Conservation (phyloP, 805 yeast species). For the Cyberlindnera americana region DNA sequence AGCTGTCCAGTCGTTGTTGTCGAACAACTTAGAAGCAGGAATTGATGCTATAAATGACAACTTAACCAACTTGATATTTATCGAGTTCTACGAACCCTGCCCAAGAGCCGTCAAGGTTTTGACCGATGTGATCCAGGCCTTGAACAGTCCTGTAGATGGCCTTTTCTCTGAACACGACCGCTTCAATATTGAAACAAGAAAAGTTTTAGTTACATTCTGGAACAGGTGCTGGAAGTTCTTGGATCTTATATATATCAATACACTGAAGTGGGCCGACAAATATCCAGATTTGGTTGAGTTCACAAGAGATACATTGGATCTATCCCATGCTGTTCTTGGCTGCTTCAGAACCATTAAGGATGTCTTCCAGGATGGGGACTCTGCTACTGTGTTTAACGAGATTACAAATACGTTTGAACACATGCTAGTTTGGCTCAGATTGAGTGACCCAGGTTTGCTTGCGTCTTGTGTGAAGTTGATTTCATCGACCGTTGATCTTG, state of each 20-base stretch:
- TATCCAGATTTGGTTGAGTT: slow-evolving; percentile 68
- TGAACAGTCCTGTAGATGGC: slow-evolving; percentile 68
- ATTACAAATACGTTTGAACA: slow-evolving; percentile 61
- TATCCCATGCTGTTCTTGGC: slow-evolving; percentile 64
- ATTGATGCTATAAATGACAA: slow-evolving; percentile 47
- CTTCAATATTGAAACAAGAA: slow-evolving; percentile 25
- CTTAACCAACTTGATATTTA: slow-evolving; percentile 40
- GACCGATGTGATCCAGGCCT: slow-evolving; percentile 64
- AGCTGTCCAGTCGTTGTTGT: slow-evolving; percentile 57
- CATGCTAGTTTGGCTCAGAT: slow-evolving; percentile 75
- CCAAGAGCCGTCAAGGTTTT: slow-evolving; percentile 70
- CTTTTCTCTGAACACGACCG: slow-evolving; percentile 34
- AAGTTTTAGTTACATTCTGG: slow-evolving; percentile 55
- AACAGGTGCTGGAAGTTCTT: slow-evolving; percentile 66
- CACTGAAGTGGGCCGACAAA: slow-evolving; percentile 70
- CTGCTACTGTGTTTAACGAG: slow-evolving; percentile 41
- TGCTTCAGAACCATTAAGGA: slow-evolving; percentile 51
- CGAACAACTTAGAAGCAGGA: slow-evolving; percentile 40
- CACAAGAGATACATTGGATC: slow-evolving; percentile 81
- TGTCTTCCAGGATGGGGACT: slow-evolving; percentile 24
- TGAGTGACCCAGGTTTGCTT: slow-evolving; percentile 74
- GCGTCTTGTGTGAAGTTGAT: slow-evolving; percentile 71
- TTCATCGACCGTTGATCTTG: slow-evolving; percentile 61
- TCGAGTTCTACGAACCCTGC: slow-evolving; percentile 63
- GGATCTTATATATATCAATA: slow-evolving; percentile 60